Evolutionary conservation across 768 basidiomycete species (phyloP).

Genomic region (Lactifluus rugatus): DNA sequence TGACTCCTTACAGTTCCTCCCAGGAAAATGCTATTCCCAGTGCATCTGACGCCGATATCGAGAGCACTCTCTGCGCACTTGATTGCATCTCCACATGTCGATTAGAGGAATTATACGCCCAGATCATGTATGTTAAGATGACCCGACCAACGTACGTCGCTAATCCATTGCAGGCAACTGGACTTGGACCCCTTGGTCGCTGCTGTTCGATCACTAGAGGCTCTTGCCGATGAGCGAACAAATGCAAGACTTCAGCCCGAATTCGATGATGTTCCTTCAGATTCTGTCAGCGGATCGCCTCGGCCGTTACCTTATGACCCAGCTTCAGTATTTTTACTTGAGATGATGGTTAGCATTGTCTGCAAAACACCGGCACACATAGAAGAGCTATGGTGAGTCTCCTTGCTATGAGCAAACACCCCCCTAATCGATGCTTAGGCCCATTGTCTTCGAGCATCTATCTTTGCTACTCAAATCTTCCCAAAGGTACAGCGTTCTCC

Average conservation of each 20-base stretch:
- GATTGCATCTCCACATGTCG: constrained; percentile 93
- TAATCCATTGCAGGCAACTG: constrained; percentile 45
- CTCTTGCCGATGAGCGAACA: constrained; percentile 83
- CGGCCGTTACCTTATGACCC: constrained; percentile 81
- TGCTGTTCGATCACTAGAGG: constrained; percentile 77
- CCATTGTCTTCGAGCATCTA: constrained; percentile 88
- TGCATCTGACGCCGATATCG: constrained; percentile 85
- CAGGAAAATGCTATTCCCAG: constrained; percentile 73
- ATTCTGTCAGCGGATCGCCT: constrained; percentile 35
- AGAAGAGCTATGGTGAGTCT: constrained; percentile 75
- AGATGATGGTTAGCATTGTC: constrained; percentile 88
- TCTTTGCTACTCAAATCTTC: constrained; percentile 70
- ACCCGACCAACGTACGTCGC: not conserved
- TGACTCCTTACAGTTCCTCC: constrained; percentile 82
- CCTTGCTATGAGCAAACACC: not conserved
- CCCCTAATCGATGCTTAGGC: constrained; percentile 42
- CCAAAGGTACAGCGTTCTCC: constrained; percentile 73
- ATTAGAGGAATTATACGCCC: constrained; percentile 86
- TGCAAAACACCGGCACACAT: constrained; percentile 68
- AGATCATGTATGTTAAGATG: constrained; percentile 62
- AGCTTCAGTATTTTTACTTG: constrained; percentile 87
- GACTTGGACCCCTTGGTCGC: constrained; percentile 73
- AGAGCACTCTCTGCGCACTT: constrained; percentile 89
- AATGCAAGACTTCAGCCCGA: constrained; percentile 68
- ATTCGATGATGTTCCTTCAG: constrained; percentile 42